Evolutionary conservation across 2,329 filamentous ascomycete genomes (phyloP).

Genomic region (Grosmannia clavigera): DNA sequence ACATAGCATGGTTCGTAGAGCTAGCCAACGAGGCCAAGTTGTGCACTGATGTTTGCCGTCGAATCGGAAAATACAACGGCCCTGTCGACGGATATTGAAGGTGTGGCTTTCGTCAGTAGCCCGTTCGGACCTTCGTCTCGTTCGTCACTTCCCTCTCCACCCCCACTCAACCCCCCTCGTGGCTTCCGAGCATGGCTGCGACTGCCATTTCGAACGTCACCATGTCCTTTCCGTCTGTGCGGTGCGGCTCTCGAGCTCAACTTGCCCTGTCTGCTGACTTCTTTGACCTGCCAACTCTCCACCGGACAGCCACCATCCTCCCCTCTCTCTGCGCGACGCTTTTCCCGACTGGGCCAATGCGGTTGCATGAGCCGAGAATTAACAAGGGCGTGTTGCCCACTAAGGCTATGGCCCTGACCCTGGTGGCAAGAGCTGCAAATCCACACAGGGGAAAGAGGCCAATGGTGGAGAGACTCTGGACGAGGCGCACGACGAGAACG

Average conservation of each 20-base stretch:
- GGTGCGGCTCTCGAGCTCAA: no score
- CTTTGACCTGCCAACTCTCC: background rate
- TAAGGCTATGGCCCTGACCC: background rate
- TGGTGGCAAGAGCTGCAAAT: background rate
- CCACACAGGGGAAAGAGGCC: background rate
- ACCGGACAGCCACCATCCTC: background rate
- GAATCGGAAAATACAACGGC: slow-evolving; percentile 9
- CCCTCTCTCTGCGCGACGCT: background rate
- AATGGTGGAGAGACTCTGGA: no score
- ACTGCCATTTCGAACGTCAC: background rate
- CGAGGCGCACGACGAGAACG: no score
- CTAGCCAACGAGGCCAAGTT: background rate
- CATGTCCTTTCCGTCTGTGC: background rate
- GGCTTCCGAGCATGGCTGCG: background rate
- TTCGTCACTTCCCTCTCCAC: background rate
- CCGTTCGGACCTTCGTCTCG: background rate
- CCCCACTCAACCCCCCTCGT: background rate
- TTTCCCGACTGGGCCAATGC: background rate
- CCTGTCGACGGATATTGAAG: background rate
- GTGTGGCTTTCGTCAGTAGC: background rate
- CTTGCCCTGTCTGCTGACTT: no score
- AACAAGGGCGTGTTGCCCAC: background rate
- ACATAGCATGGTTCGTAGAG: background rate
- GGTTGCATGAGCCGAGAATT: background rate
- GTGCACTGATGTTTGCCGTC: slow-evolving; percentile 3